Conservation (phyloP, 257 asterid species). For the Sherardia arvensis region DNA sequence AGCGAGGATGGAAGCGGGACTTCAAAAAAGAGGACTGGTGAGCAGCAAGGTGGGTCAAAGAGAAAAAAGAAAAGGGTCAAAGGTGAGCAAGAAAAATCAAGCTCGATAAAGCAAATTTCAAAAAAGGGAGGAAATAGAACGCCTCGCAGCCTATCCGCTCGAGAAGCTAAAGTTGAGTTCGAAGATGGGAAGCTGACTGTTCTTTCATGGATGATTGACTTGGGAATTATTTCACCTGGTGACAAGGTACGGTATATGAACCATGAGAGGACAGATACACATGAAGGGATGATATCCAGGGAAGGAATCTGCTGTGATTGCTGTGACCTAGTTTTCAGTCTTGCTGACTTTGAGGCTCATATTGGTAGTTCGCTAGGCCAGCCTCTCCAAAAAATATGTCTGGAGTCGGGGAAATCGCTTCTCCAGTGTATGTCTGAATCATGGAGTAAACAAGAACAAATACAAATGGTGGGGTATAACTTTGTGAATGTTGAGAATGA, state of each 20-base stretch:
- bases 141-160: slow-evolving; percentile 48
- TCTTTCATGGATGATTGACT: slow-evolving; percentile 84
- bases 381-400: slow-evolving; percentile 38
- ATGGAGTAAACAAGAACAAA: slow-evolving; percentile 58
- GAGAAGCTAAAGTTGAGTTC: slow-evolving; percentile 46
- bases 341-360: slow-evolving; percentile 60
- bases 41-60: slow-evolving; percentile 13
- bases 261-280: slow-evolving; percentile 31
- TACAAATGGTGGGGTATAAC: slow-evolving; percentile 40
- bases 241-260: slow-evolving; percentile 47
- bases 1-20: slow-evolving; percentile 25
- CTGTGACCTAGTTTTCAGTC: slow-evolving; percentile 41
- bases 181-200: slow-evolving; percentile 57
- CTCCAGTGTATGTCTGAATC: slow-evolving; percentile 61
- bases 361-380: slow-evolving; percentile 45
- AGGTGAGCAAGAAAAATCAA: slow-evolving; percentile 6
- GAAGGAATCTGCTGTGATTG: slow-evolving; percentile 83
- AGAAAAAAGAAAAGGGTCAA: slow-evolving; percentile 1
- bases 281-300: slow-evolving; percentile 51
- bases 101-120: slow-evolving; percentile 21
- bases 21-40: slow-evolving; percentile 23
- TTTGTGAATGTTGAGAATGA: slow-evolving; percentile 68
- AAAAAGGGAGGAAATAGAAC: slow-evolving; percentile 25
- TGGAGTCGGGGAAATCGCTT: slow-evolving; percentile 68
- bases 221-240: slow-evolving; percentile 50